Conservation (phyloP, 352 stramenopile genomes). For the Globisporangium megalacanthum region DNA sequence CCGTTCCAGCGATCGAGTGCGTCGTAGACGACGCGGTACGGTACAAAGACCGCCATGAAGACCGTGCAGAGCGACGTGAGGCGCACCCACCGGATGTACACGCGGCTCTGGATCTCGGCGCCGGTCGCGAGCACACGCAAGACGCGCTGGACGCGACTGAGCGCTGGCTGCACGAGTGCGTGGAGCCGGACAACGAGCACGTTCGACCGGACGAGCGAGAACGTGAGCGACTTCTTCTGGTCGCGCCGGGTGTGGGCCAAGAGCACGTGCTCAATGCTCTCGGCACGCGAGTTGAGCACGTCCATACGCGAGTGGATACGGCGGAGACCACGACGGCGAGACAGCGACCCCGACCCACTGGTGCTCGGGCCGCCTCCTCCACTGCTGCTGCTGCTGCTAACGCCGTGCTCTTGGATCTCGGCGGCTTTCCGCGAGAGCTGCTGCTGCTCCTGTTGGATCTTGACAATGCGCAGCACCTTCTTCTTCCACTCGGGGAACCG, state of each 20-base stretch:
- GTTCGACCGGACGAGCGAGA: conserved; percentile 5
- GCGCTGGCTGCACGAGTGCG: neutral
- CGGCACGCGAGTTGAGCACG: conserved; percentile 33
- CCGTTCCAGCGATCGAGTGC: conserved; percentile 33
- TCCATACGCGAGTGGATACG: conserved; percentile 33
- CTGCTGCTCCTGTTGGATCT: conserved; percentile 62
- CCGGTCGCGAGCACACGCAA: conserved; percentile 21
- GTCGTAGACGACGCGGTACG: conserved; percentile 56
- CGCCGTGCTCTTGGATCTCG: conserved; percentile 24
- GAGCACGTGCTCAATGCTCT: conserved; percentile 50
- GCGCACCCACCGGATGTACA: conserved; percentile 51
- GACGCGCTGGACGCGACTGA: neutral
- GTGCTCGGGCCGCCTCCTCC: neutral
- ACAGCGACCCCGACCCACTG: neutral
- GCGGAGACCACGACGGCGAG: conserved; percentile 18
- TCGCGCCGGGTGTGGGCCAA: conserved; percentile 22
- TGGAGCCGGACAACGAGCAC: conserved; percentile 3
- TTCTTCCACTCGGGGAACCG: conserved; percentile 56
- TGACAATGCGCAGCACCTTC: conserved; percentile 57
- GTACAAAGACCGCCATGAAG: conserved; percentile 40
- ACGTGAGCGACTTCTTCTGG: conserved; percentile 12
- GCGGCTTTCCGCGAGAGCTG: conserved; percentile 33
- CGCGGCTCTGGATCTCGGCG: conserved; percentile 46
- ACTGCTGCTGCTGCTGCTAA: neutral
- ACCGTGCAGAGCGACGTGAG: conserved; percentile 40